A percentile compares a stretch with the other conserved stretches of the same genome.
These are phyloP conservation scores for Penicillium concentricum DNA, from an alignment of 2,329 filamentous ascomycete species.

Conservation along the genomic window DNA sequence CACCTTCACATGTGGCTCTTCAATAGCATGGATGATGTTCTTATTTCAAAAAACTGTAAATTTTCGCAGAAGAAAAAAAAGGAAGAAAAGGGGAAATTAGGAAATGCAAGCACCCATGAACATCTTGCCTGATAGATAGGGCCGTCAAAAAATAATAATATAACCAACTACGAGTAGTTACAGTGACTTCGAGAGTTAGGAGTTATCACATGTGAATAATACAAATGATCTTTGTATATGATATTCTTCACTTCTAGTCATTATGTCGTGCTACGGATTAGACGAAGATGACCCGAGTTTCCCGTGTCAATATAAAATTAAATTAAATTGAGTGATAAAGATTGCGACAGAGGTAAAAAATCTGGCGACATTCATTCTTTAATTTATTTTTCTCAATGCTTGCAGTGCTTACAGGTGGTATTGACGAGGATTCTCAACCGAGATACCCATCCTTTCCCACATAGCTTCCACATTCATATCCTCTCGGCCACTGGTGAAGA, in stretches of 20 bases:
- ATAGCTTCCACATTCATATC: constrained; percentile 40
- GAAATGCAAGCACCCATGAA: too few species aligned
- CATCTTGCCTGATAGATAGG: too few species aligned
- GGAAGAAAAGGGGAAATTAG: too few species aligned
- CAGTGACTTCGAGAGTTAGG: neutral
- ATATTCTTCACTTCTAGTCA: neutral
- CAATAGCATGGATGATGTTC: neutral
- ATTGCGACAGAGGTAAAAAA: too few species aligned
- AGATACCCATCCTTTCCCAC: constrained; percentile 35
- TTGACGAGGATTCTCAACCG: constrained; percentile 29
- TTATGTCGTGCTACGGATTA: neutral
- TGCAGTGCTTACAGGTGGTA: constrained; percentile 31
- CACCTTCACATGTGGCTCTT: neutral
- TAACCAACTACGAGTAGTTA: too few species aligned
- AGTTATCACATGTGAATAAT: neutral
- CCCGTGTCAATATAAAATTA: too few species aligned
- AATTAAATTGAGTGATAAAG: neutral
- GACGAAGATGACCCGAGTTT: neutral
- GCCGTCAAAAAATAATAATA: too few species aligned
- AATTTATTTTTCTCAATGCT: too few species aligned
- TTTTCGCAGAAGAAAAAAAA: too few species aligned
- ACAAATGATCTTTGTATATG: neutral
- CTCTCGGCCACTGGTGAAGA: constrained; percentile 30
- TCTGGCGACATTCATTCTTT: too few species aligned
- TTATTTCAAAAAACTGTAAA: too few species aligned